Conservation (phyloP, 495 filamentous ascomycete genomes). For the Clavariopsis aquatica region DNA sequence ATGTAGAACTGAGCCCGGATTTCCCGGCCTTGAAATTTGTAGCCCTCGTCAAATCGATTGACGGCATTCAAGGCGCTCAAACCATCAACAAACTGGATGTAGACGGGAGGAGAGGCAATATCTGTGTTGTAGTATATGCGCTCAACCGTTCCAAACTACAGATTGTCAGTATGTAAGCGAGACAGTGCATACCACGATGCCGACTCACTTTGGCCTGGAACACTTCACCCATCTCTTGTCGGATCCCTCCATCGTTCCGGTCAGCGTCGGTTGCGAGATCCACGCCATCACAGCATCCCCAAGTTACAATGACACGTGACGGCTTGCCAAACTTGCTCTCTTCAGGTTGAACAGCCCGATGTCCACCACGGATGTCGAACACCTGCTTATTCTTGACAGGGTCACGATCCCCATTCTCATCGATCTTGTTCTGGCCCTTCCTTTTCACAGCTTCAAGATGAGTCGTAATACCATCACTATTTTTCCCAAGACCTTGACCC, state of each 20-base stretch:
- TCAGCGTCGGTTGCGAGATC: slow-evolving; percentile 67
- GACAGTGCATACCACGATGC: not conserved
- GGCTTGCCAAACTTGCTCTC: slow-evolving; percentile 70
- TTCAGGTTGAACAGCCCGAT: slow-evolving; percentile 45
- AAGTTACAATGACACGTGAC: slow-evolving; percentile 76
- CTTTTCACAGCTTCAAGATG: slow-evolving; percentile 11
- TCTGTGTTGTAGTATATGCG: slow-evolving; percentile 68
- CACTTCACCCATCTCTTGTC: slow-evolving; percentile 93
- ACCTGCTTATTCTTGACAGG: not conserved
- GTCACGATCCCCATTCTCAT: not conserved
- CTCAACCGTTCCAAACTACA: slow-evolving; percentile 77
- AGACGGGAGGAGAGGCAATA: slow-evolving; percentile 61
- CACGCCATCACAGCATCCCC: slow-evolving; percentile 81
- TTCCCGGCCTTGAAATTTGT: slow-evolving; percentile 83
- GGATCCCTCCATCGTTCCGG: slow-evolving; percentile 62
- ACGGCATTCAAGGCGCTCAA: slow-evolving; percentile 83
- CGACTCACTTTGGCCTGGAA: slow-evolving; percentile 65
- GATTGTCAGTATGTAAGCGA: slow-evolving; percentile 20
- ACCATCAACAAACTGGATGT: slow-evolving; percentile 83
- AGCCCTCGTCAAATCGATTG: slow-evolving; percentile 60
- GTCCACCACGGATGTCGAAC: slow-evolving; percentile 18
- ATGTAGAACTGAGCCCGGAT: slow-evolving; percentile 80
- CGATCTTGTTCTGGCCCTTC: not conserved
- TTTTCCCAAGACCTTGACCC: slow-evolving; percentile 81
- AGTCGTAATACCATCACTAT: slow-evolving; percentile 67